Evolutionary conservation across 2,329 filamentous ascomycete species (phyloP), one percentile per base, ranked within the genome.

Genomic region (Colletotrichum liaoningense): DNA sequence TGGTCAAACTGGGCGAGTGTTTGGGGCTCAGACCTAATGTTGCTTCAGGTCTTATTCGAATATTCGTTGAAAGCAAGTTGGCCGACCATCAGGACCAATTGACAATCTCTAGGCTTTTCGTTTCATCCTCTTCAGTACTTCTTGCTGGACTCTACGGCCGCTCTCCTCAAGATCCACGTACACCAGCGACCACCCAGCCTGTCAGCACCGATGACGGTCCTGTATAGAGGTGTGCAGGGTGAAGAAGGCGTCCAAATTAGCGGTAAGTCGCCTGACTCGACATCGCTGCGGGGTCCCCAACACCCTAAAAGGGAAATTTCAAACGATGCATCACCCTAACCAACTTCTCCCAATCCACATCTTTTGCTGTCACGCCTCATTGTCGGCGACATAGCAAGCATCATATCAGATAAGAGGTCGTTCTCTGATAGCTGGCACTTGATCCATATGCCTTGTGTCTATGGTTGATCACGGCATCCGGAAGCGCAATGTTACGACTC

Each of bases 401-500:
- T 49, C 19, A 8, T 49, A 49, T 22, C 42, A 49, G 42, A 22
- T 49, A 22, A 49, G 42, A 5, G 1, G 19, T 3, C 19, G 9
- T 49, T 49, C 0, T 22, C 19, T n/a, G 19, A 49, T 11, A 49
- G n/a, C 4, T 3, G 1, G 38, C 19, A 5, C 4, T 49, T 49
- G 19, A 1, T 1, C 5, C 42, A 1, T 22, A n/a, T 22, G 19
- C n/a, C 22, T 12, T 33, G 58, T 46, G 22, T 24, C 42, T 22
- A 46, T 62, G 58, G n/a, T 35, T 1, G 58, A 46, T 22, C 24
- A 22, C 35, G 58, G 24, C 14, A 42, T 28, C 16, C 67, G 67
- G 14, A 64, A 52, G 30, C 67, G 67, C 24, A 64, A 69, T 57
- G 67, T 69, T 19, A 69, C 67, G 14, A 42, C 67, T 0, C 60